phyloP scores from a whole-genome alignment of 2,329 filamentous ascomycete genomes.

The Diaporthe ilicicola region DNA sequence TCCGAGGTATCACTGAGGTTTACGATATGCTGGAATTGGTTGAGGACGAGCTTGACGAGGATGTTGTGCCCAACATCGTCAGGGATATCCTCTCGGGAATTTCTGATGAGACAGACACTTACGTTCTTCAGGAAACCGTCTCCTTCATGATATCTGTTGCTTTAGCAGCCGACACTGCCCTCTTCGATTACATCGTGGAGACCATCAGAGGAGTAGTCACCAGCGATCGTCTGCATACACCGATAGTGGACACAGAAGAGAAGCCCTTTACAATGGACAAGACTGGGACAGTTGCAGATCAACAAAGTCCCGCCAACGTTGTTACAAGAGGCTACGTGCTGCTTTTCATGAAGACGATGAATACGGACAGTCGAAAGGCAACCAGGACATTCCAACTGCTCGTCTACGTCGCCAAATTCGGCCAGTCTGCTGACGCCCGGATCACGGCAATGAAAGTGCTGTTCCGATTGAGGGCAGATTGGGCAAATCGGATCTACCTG shows the following conservation, averaged over 20 bases:
- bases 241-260: slow-evolving; percentile 44
- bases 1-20: slow-evolving; percentile 67
- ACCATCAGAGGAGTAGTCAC: slow-evolving; percentile 60
- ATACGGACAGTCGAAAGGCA: slow-evolving; percentile 71
- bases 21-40: slow-evolving; percentile 67
- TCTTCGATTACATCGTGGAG: slow-evolving; percentile 68
- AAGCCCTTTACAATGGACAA: slow-evolving; percentile 40
- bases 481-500: slow-evolving; percentile 78
- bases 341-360: slow-evolving; percentile 80
- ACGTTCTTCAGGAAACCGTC: slow-evolving; percentile 71
- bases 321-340: slow-evolving; percentile 75
- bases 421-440: slow-evolving; percentile 70
- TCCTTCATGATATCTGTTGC: slow-evolving; percentile 72
- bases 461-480: slow-evolving; percentile 85
- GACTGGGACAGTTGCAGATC: slow-evolving; percentile 37
- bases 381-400: slow-evolving; percentile 69
- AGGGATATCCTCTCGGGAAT: slow-evolving; percentile 69
- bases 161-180: slow-evolving; percentile 62
- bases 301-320: slow-evolving; percentile 72
- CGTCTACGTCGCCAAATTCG: slow-evolving; percentile 68
- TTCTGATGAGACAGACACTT: slow-evolving; percentile 68
- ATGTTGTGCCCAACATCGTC: slow-evolving; percentile 66
- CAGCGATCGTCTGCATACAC: slow-evolving; percentile 56
- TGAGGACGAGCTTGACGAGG: slow-evolving; percentile 65
- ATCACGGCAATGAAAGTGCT: slow-evolving; percentile 80